Evolutionary conservation across 179 eudicot species (phyloP).

Genomic region (Silene vulgaris): DNA sequence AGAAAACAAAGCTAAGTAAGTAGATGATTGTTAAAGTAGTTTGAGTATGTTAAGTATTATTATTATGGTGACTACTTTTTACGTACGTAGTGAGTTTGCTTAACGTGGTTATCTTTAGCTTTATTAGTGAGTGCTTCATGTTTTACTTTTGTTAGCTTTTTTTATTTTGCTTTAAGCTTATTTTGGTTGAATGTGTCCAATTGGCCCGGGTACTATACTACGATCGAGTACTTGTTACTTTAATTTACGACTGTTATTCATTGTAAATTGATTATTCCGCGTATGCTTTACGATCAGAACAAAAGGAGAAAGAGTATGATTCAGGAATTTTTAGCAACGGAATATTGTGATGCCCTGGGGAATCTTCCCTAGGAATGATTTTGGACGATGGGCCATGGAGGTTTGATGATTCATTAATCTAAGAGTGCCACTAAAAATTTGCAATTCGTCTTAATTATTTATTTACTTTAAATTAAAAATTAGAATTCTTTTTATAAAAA

Average conservation of each 20-base stretch:
- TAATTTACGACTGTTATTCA: no score
- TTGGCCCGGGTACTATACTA: no score
- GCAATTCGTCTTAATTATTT: no score
- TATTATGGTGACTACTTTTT: neutral
- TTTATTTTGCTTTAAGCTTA: neutral
- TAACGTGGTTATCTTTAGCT: constrained; percentile 35
- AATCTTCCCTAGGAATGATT: no score
- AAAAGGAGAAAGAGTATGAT: constrained; percentile 19
- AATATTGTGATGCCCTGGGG: neutral
- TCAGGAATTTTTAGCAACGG: neutral
- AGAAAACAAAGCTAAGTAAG: neutral
- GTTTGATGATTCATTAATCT: no score
- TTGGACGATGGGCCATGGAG: no score
- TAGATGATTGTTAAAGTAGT: neutral
- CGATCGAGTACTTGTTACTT: no score
- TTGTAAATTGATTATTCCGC: no score
- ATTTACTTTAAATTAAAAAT: no score
- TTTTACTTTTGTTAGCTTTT: constrained; percentile 18
- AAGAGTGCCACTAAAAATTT: no score
- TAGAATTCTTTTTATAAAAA: no score
- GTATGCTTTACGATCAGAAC: constrained; percentile 3
- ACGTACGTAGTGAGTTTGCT: constrained; percentile 22
- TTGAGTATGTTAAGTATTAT: neutral
- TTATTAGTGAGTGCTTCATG: constrained; percentile 18
- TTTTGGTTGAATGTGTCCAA: constrained; percentile 18